phyloP scores from a whole-genome alignment of 2,329 filamentous ascomycete species.

The Penicillium sp. region DNA sequence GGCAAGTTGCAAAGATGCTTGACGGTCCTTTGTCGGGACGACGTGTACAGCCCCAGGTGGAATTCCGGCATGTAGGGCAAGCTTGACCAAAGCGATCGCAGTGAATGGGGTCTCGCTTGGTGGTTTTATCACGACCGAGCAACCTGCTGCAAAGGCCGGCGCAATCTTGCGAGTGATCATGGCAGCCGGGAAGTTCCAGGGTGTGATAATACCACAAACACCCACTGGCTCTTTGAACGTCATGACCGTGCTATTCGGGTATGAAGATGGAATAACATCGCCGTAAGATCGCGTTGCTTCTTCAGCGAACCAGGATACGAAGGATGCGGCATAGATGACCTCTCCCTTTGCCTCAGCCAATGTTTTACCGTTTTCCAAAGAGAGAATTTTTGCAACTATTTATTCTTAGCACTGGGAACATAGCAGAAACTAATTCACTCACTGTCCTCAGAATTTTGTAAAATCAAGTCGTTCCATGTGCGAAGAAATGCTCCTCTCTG shows the following conservation, averaged over 20 bases:
- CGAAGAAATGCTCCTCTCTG: slow-evolving; percentile 56
- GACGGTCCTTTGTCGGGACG: slow-evolving; percentile 20
- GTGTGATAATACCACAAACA: slow-evolving; percentile 80
- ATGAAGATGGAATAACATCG: slow-evolving; percentile 56
- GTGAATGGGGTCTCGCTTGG: slow-evolving; percentile 37
- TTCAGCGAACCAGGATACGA: slow-evolving; percentile 58
- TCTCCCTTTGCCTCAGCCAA: slow-evolving; percentile 55
- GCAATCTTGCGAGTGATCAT: slow-evolving; percentile 60
- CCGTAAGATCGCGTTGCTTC: slow-evolving; percentile 55
- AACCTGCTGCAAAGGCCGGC: slow-evolving; percentile 39
- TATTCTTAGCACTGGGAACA: not conserved
- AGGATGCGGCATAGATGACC: slow-evolving; percentile 52
- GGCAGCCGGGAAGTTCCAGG: slow-evolving; percentile 85
- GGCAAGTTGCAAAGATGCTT: slow-evolving; percentile 11
- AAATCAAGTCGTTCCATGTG: slow-evolving; percentile 61
- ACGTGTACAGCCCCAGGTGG: slow-evolving; percentile 29
- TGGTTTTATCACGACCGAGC: slow-evolving; percentile 39
- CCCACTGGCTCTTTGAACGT: slow-evolving; percentile 82
- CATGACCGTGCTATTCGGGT: slow-evolving; percentile 68
- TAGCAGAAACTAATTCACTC: slow-evolving; percentile 1
- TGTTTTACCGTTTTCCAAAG: slow-evolving; percentile 65
- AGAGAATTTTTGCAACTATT: slow-evolving; percentile 52
- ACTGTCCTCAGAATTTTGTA: slow-evolving; percentile 57
- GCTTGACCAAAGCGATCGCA: slow-evolving; percentile 30
- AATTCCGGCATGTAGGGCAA: slow-evolving; percentile 31